Evolutionary conservation across 78 protist genomes (phyloP).

Genomic region (Guillardia theta): DNA sequence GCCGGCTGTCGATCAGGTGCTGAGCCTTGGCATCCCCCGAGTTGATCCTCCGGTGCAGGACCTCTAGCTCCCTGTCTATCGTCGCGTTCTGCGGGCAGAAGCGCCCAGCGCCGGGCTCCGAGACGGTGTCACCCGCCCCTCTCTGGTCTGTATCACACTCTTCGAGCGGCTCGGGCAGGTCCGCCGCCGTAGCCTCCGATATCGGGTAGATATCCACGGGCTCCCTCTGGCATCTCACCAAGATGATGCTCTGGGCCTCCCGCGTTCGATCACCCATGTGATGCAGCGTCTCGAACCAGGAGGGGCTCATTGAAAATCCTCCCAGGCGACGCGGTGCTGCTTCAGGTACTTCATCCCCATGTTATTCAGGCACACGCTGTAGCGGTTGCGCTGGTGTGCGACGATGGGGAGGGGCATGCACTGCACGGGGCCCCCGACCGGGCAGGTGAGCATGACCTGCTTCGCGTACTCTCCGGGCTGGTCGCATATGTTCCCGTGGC

Average conservation of each 20-base stretch:
- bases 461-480: not conserved
- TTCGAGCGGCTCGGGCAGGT: too few species aligned
- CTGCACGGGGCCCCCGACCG: not conserved
- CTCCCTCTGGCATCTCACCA: too few species aligned
- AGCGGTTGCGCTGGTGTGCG: conserved; percentile 13
- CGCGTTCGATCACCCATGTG: not conserved
- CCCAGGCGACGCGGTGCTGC: not conserved
- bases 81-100: not conserved
- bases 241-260: too few species aligned
- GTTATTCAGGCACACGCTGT: not conserved
- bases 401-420: conserved; percentile 31
- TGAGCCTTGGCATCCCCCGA: not conserved
- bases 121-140: too few species aligned
- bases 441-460: not conserved
- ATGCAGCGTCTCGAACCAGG: not conserved
- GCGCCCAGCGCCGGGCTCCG: too few species aligned
- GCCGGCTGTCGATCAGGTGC: not conserved
- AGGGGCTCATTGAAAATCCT: conserved; percentile 22
- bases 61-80: not conserved
- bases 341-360: not conserved
- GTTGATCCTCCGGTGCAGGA: not conserved
- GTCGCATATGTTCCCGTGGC: not conserved
- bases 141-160: too few species aligned
- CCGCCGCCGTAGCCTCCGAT: too few species aligned
- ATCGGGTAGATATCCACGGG: too few species aligned